phyloP scores from a whole-genome alignment of 306 rosid genomes.

The Potentilla sterilis region DNA sequence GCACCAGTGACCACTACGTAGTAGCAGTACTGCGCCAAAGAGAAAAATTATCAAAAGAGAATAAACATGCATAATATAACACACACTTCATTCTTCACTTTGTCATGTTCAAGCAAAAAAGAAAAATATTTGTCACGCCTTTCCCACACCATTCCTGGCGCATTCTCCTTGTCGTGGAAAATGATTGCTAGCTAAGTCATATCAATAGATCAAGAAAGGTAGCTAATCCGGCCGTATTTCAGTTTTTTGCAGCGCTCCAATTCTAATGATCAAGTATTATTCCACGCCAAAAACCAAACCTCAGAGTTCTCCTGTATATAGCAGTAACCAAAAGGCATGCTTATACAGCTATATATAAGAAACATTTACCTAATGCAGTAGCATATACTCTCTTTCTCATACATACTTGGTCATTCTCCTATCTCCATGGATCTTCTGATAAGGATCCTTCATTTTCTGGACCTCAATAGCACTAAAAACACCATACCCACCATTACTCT shows the following conservation, averaged over 20 bases:
- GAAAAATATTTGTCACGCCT: not conserved
- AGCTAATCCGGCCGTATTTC: not conserved
- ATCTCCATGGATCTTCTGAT: constrained; percentile 21
- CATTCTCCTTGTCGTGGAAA: not conserved
- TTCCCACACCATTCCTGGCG: not conserved
- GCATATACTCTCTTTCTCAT: not conserved
- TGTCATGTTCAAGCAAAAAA: not conserved
- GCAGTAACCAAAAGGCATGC: not conserved
- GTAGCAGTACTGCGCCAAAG: no score
- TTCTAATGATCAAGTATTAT: not conserved
- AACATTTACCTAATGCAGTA: no score
- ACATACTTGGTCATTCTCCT: constrained; percentile 19
- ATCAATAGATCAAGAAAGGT: not conserved
- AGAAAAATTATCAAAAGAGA: no score
- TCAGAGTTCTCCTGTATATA: not conserved
- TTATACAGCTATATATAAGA: not conserved
- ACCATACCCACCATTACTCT: constrained; percentile 59
- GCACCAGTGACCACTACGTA: no score
- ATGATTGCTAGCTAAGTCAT: not conserved
- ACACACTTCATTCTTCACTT: not conserved
- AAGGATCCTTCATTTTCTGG: constrained; percentile 55
- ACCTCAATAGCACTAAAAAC: constrained; percentile 73
- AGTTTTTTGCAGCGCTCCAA: not conserved
- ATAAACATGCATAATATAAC: no score
- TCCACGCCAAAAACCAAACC: not conserved